Conservation (phyloP, 768 basidiomycete genomes). For the Agaricus blazei region DNA sequence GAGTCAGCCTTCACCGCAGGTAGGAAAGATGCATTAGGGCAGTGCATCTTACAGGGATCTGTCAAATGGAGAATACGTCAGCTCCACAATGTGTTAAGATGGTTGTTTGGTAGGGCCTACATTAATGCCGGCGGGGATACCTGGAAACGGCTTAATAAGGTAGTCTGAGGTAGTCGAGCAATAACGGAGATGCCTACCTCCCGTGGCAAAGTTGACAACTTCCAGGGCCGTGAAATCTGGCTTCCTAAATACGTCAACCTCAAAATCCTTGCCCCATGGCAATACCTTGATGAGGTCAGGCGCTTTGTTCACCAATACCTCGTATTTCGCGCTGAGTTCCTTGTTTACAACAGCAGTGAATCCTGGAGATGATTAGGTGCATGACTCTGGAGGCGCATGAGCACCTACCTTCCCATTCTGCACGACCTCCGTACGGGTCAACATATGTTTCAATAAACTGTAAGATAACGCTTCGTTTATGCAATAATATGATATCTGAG, state of each 20-base stretch:
- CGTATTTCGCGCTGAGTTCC: conserved; percentile 76
- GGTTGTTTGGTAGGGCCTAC: conserved; percentile 29
- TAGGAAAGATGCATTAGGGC: neutral
- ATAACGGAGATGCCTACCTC: conserved; percentile 41
- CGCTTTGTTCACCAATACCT: conserved; percentile 68
- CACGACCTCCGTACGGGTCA: conserved; percentile 86
- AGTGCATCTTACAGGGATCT: conserved; percentile 56
- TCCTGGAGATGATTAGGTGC: conserved; percentile 35
- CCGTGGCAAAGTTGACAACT: conserved; percentile 77
- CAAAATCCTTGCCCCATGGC: conserved; percentile 72
- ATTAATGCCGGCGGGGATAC: conserved; percentile 86
- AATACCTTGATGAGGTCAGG: conserved; percentile 75
- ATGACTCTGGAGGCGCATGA: conserved; percentile 3
- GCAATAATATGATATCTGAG: neutral
- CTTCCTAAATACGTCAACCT: conserved; percentile 73
- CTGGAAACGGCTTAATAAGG: conserved; percentile 25
- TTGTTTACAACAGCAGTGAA: conserved; percentile 91
- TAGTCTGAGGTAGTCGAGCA: neutral
- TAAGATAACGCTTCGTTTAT: neutral
- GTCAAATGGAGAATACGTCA: conserved; percentile 1
- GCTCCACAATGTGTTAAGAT: neutral
- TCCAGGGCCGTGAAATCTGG: conserved; percentile 88
- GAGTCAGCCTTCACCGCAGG: neutral
- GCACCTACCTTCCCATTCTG: conserved; percentile 81
- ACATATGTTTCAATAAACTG: conserved; percentile 81